phyloP scores from a whole-genome alignment of 106 monocot genomes.

The Dioscorea alata region DNA sequence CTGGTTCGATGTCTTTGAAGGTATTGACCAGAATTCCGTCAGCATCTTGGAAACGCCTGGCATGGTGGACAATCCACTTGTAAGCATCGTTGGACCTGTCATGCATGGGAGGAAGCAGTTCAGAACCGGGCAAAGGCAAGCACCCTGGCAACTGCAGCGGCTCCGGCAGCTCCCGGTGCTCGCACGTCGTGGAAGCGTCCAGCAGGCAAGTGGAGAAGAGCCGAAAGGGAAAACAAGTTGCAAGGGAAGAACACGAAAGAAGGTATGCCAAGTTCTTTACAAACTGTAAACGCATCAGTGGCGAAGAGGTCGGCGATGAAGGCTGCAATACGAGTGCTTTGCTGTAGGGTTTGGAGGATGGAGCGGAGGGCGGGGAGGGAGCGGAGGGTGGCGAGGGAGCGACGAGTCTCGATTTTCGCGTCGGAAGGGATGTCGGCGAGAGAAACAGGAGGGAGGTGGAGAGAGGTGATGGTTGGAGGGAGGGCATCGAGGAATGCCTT shows the following conservation, averaged over 20 bases:
- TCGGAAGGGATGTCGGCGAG: slow-evolving; percentile 14
- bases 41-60: background rate
- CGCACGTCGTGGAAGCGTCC: slow-evolving; percentile 10
- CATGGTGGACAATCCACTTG: slow-evolving; percentile 9
- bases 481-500: slow-evolving; percentile 21
- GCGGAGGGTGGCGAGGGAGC: slow-evolving; percentile 3
- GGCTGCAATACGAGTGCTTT: slow-evolving; percentile 11
- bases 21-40: slow-evolving; percentile 47
- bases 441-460: slow-evolving; percentile 10
- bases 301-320: slow-evolving; percentile 33
- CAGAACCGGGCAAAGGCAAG: slow-evolving; percentile 27
- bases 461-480: slow-evolving; percentile 11
- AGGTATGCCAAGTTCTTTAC: slow-evolving; percentile 22
- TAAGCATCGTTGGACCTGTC: slow-evolving; percentile 23
- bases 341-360: background rate
- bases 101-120: slow-evolving; percentile 20
- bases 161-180: slow-evolving; percentile 25
- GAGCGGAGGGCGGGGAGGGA: slow-evolving; percentile 23
- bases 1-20: slow-evolving; percentile 28
- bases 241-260: slow-evolving; percentile 32
- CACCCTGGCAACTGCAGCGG: slow-evolving; percentile 40
- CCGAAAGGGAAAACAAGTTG: background rate
- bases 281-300: slow-evolving; percentile 13
- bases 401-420: slow-evolving; percentile 3
- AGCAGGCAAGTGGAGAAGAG: slow-evolving; percentile 17